Evolutionary conservation across 2,329 filamentous ascomycete species (phyloP), one percentile per base, ranked within the genome.

Genomic region (Fonsecaea pedrosoi): DNA sequence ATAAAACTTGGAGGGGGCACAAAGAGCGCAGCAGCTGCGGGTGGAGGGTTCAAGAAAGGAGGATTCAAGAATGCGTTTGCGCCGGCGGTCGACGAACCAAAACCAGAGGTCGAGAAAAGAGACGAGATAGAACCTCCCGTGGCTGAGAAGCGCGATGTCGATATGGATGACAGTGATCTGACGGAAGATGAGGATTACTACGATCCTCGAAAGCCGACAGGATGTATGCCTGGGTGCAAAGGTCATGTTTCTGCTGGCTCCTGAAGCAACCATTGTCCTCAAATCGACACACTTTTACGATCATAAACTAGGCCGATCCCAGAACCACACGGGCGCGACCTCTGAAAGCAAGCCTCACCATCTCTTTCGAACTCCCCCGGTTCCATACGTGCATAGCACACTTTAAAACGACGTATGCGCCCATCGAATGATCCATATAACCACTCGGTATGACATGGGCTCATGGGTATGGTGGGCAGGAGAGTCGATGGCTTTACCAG

Each of bases 41-140:
- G 74, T 15, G 77, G 76, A 21, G 79, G 80, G 0, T 93, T 93
- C 75, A 93, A 94, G 79, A 95, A 94, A 75, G 89, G 90, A 1
- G 92, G 91, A 0, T 94, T 94, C 78, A 94, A 92, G 90, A 88
- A 73, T 90, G 90, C 1, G 91, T 93, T 80, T 85, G 71, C 66
- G 1, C 62, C 72, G n/a, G 69, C 64, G 32, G 69, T 67, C 30
- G 69, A 66, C 40, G 67, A 71, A 32, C 69, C 71, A 12, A 75
- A 75, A 4, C 75, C 73, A 12, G 74, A 76, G 4, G 74, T 74
- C 12, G 79, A 79, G 66, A 80, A 80, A 35, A 82, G 82, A 25
- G 77, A 79, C 0, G 78, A 79, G 34, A 80, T 80, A n/a, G 80
- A 78, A 34, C 15, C 45, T 42, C 80, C 78, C 3, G 75, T 77